A percentile compares a stretch with the other conserved stretches of the same genome.
These are phyloP conservation scores for Solanum habrochaites DNA, from an alignment of 257 asterid species.

Conservation along the genomic window DNA sequence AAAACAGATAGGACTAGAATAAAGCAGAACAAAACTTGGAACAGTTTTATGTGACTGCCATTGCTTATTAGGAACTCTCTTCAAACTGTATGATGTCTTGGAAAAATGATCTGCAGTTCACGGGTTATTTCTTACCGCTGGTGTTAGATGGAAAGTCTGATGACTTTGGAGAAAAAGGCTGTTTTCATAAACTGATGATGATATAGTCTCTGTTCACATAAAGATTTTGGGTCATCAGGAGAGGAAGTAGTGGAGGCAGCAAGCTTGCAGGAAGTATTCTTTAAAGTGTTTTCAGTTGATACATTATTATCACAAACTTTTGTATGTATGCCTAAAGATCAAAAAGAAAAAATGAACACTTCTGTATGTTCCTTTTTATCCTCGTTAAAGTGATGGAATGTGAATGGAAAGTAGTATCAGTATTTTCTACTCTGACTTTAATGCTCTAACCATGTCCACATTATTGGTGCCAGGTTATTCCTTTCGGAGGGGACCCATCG, in stretches of 20 bases:
- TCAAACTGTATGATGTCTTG: not conserved
- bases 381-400: not conserved
- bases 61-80: not conserved
- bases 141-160: not conserved
- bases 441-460: not conserved
- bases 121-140: not conserved
- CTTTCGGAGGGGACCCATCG: constrained; percentile 74
- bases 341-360: not conserved
- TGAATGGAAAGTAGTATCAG: not conserved
- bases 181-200: not conserved
- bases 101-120: not conserved
- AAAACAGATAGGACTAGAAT: not conserved
- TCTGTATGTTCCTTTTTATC: not conserved
- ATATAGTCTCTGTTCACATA: not conserved
- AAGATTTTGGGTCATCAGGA: not conserved
- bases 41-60: not conserved
- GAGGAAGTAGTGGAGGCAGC: not conserved
- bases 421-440: not conserved
- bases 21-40: not conserved
- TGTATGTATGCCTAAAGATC: not conserved
- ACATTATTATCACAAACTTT: not conserved
- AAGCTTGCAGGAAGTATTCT: not conserved
- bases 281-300: not conserved
- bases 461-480: constrained; percentile 63
- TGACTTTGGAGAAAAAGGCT: not conserved